A percentile compares a stretch with the other conserved stretches of the same genome.
These are phyloP conservation scores for Diaporthe vexans DNA, from an alignment of 2,329 filamentous ascomycete genomes.

Conservation along the genomic window DNA sequence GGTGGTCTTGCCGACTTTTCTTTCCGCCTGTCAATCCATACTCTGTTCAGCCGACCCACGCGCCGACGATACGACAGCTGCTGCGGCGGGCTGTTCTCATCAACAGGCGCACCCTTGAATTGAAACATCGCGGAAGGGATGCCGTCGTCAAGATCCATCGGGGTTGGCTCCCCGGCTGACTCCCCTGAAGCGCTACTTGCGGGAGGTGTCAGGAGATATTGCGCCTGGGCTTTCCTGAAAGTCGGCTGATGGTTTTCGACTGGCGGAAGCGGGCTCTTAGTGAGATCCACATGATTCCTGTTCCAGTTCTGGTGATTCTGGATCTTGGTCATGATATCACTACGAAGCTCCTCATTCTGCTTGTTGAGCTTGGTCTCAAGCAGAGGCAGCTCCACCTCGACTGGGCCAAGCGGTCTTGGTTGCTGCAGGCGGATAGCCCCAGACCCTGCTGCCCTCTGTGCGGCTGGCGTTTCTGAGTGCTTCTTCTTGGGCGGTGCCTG, in stretches of 20 bases:
- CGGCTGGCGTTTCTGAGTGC: slow-evolving; percentile 67
- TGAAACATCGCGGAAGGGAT: slow-evolving; percentile 57
- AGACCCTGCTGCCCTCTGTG: slow-evolving; percentile 48
- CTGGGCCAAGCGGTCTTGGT: slow-evolving; percentile 65
- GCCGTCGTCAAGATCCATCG: slow-evolving; percentile 68
- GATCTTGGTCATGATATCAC: slow-evolving; percentile 88
- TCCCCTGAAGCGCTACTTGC: slow-evolving; percentile 66
- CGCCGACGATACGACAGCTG: slow-evolving; percentile 84
- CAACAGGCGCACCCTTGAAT: slow-evolving; percentile 59
- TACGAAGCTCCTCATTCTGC: slow-evolving; percentile 83
- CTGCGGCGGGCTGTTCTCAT: slow-evolving; percentile 56
- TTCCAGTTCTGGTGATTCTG: slow-evolving; percentile 94
- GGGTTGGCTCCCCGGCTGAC: slow-evolving; percentile 53
- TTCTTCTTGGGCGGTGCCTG: slow-evolving; percentile 36
- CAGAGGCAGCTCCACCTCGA: slow-evolving; percentile 84
- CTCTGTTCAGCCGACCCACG: slow-evolving; percentile 84
- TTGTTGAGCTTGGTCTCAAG: slow-evolving; percentile 84
- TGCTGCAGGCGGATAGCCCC: slow-evolving; percentile 56
- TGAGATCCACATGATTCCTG: slow-evolving; percentile 88
- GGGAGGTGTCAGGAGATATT: slow-evolving; percentile 77
- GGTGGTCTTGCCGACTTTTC: slow-evolving; percentile 64
- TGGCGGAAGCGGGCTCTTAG: slow-evolving; percentile 86
- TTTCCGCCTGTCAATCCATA: slow-evolving; percentile 90
- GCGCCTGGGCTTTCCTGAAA: slow-evolving; percentile 80
- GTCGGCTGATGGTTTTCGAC: slow-evolving; percentile 75